These are phyloP conservation scores for Boletellus sp. DNA, from an alignment of 768 basidiomycete species.

Conservation along the genomic window DNA sequence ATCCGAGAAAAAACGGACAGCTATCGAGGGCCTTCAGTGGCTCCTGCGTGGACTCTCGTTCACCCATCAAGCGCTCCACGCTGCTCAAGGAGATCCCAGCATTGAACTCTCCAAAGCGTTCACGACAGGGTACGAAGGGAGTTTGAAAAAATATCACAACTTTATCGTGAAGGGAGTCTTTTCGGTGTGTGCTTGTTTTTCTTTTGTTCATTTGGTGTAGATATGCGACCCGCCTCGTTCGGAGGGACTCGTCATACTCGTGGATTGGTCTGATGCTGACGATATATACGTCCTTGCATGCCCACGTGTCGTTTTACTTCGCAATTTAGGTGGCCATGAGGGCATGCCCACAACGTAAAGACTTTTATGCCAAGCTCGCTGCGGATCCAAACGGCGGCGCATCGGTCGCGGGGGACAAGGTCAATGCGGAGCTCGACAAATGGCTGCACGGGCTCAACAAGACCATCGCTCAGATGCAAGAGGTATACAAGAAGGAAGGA, in stretches of 20 bases:
- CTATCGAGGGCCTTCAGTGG: constrained; percentile 95
- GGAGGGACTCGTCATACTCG: too few species aligned
- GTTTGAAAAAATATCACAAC: constrained; percentile 82
- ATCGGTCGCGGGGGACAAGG: constrained; percentile 41
- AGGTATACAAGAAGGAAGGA: constrained; percentile 53
- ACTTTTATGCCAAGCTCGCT: constrained; percentile 61
- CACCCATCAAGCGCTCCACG: constrained; percentile 77
- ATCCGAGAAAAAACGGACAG: constrained; percentile 78
- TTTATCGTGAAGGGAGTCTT: constrained; percentile 65
- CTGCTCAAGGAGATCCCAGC: constrained; percentile 59
- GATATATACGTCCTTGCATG: neutral
- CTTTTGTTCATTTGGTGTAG: neutral
- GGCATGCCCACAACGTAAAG: constrained; percentile 55
- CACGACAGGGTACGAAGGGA: constrained; percentile 72
- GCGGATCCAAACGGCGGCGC: constrained; percentile 55
- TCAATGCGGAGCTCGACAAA: constrained; percentile 49
- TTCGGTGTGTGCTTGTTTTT: constrained; percentile 37
- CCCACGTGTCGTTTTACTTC: too few species aligned
- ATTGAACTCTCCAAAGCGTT: constrained; percentile 66
- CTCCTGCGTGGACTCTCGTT: constrained; percentile 87
- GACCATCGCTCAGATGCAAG: constrained; percentile 47
- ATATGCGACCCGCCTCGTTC: neutral
- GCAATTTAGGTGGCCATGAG: constrained; percentile 49
- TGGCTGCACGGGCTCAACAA: constrained; percentile 61
- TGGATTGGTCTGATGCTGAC: neutral